These are phyloP conservation scores for Bipolaris cookei DNA, from an alignment of 2,329 filamentous ascomycete genomes.

Conservation along the genomic window DNA sequence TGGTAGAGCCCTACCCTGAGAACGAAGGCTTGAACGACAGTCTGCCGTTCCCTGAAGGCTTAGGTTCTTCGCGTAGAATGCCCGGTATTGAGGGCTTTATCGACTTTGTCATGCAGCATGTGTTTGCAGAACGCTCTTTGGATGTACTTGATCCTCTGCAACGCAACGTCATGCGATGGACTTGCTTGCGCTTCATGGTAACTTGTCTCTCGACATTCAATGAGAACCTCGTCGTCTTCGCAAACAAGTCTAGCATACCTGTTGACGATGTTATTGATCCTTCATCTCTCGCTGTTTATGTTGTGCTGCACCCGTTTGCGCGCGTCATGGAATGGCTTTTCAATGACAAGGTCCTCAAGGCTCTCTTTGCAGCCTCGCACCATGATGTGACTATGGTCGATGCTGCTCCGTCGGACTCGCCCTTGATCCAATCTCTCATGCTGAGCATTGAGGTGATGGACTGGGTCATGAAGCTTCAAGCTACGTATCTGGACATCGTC, in stretches of 20 bases:
- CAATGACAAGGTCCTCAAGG: conserved; percentile 83
- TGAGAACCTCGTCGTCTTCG: conserved; percentile 86
- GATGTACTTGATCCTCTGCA: conserved; percentile 70
- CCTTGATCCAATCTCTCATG: conserved; percentile 78
- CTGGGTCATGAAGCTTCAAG: conserved; percentile 81
- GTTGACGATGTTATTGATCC: conserved; percentile 78
- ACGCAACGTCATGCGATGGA: conserved; percentile 74
- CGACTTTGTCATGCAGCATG: conserved; percentile 83
- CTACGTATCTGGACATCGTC: conserved; percentile 90
- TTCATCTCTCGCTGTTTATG: conserved; percentile 78
- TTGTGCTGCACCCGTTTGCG: conserved; percentile 87
- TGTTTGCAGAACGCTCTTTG: conserved; percentile 71
- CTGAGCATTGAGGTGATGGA: conserved; percentile 84
- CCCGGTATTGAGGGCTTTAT: conserved; percentile 91
- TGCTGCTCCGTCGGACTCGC: conserved; percentile 75
- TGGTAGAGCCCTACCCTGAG: conserved; percentile 71
- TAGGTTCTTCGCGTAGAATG: conserved; percentile 78
- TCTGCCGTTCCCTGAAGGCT: conserved; percentile 83
- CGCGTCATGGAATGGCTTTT: conserved; percentile 98
- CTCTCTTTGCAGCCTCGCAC: conserved; percentile 79
- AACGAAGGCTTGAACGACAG: conserved; percentile 71
- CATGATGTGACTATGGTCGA: conserved; percentile 76
- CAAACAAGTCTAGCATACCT: conserved; percentile 75
- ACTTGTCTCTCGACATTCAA: conserved; percentile 87
- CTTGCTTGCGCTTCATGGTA: conserved; percentile 82